A percentile compares a stretch with the other conserved stretches of the same genome.
Evolutionary conservation across 208 protist genomes (phyloP).

Genomic region (Crithidia bombi): DNA sequence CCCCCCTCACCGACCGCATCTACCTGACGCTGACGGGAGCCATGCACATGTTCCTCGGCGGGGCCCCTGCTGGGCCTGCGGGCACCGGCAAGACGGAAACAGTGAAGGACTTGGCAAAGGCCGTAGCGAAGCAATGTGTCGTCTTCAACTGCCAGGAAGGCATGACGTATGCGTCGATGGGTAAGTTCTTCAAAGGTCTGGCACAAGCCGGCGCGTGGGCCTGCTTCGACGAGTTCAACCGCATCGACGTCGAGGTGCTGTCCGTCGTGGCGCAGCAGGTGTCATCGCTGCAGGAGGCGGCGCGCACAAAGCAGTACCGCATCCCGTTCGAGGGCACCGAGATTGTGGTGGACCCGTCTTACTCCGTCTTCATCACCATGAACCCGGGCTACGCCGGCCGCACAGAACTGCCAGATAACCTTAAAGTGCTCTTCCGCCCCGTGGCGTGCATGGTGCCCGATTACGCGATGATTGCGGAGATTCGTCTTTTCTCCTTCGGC

Average conservation of each 20-base stretch:
- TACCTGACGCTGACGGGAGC: conserved; percentile 97
- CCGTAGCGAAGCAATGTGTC: conserved; percentile 97
- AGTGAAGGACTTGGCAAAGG: conserved; percentile 97
- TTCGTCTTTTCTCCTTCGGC: conserved; percentile 98
- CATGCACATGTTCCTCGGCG: conserved; percentile 96
- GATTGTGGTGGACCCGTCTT: conserved; percentile 93
- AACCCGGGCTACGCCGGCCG: conserved; percentile 98
- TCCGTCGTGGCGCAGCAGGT: conserved; percentile 98
- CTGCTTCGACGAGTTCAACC: conserved; percentile 99
- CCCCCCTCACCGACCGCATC: conserved; percentile 96
- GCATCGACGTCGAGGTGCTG: conserved; percentile 97
- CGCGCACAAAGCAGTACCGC: conserved; percentile 71
- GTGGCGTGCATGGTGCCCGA: conserved; percentile 99
- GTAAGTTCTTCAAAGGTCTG: conserved; percentile 97
- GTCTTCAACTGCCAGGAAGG: conserved; percentile 98
- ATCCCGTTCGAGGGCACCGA: conserved; percentile 96
- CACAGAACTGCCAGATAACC: conserved; percentile 98
- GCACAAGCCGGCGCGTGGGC: conserved; percentile 96
- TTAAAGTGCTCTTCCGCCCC: conserved; percentile 97
- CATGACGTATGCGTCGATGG: conserved; percentile 97
- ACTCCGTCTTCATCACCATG: conserved; percentile 98
- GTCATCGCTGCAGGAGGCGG: conserved; percentile 93
- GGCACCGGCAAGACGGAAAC: conserved; percentile 98
- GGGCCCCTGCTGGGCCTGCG: conserved; percentile 92
- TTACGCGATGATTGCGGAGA: conserved; percentile 99